Base-by-base conservation (phyloP, 129 eudicot genomes). In the Helichrysum umbraculigerum region DNA sequence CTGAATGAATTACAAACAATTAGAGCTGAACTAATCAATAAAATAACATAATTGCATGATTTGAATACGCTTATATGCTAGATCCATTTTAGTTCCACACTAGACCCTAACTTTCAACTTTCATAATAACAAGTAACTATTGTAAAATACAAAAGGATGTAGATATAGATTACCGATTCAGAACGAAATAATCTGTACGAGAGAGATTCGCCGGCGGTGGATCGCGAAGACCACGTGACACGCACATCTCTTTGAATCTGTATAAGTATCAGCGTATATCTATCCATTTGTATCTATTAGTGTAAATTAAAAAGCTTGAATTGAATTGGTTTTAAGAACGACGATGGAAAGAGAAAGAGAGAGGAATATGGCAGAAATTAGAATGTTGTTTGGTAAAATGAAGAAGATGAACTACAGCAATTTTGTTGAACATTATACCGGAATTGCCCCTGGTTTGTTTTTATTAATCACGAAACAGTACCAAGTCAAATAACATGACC, bases 171-270 rank as follows among this genome's bases (percentile, higher is more conserved):
- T 86, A 90, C 96, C 50, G 93, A 78, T 73, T 81, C 86, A 15
- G 90, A 83, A 12, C 91, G 86, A 86, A 89, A 88, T 44, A 86
- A 84, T 35, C 92, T 83, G 70, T 76, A 77, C 80, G 84, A 34
- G 21, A 37, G 21, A 50, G 66, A 54, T 71, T 56, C 80, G 75
- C 79, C 85, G 89, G 91, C 66, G 86, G 77, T 70, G 82, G 86
- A 90, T 79, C 89, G 83, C 90, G 88, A 35, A 92, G 84, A 63
- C 87, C 85, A 66, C 96, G 98, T 7, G 93, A 80, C 37, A 83
- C 91, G 85, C 98, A 92, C 98, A 92, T 92, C 75, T 76, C 76
- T 70, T 15, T 71, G 4, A 15, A 7, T 64, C 47, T 51, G 34
- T 72, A 54, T 41, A 47, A 64, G 68, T 74, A 28, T 62, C 68